A percentile compares a stretch with the other conserved stretches of the same genome.
phyloP scores from a whole-genome alignment of 2,329 filamentous ascomycete species.

The Fusarium cicatricum region DNA sequence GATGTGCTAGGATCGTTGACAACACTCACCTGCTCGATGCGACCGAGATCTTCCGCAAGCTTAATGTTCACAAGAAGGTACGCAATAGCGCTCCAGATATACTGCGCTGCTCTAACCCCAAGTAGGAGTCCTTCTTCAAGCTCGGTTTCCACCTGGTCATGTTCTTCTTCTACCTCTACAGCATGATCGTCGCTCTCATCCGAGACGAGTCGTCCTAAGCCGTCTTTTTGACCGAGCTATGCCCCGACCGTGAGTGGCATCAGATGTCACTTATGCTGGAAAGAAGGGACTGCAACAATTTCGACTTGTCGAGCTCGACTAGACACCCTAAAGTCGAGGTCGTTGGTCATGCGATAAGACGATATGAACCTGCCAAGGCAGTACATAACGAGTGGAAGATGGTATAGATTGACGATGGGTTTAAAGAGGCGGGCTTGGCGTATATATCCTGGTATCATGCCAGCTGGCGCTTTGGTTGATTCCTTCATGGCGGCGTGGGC shows the following conservation, averaged over 20 bases:
- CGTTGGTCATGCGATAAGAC: constrained; percentile 32
- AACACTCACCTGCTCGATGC: constrained; percentile 97
- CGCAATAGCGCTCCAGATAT: neutral
- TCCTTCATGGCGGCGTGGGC: constrained; percentile 38
- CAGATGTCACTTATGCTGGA: constrained; percentile 15
- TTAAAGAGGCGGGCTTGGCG: constrained; percentile 43
- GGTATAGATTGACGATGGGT: constrained; percentile 39
- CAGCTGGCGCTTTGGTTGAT: constrained; percentile 46
- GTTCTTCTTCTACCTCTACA: constrained; percentile 99
- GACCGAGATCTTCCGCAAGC: constrained; percentile 98
- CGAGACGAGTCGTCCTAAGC: constrained; percentile 87
- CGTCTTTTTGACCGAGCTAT: constrained; percentile 23
- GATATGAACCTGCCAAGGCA: constrained; percentile 35
- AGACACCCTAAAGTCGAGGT: constrained; percentile 29
- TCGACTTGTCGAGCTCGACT: constrained; percentile 23
- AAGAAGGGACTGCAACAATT: constrained; percentile 19
- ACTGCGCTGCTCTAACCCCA: constrained; percentile 34
- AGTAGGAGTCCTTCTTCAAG: constrained; percentile 97
- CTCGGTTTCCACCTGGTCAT: constrained; percentile 98
- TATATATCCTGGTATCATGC: constrained; percentile 44
- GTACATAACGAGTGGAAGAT: constrained; percentile 42
- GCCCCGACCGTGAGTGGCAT: constrained; percentile 18
- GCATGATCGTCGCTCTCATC: constrained; percentile 97
- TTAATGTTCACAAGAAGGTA: constrained; percentile 99
- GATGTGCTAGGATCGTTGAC: constrained; percentile 79